Percentiles rank a stretch among this genome's conserved stretches.
Conservation (phyloP, 2,329 filamentous ascomycete genomes). For the Tympanopsis confertula region DNA sequence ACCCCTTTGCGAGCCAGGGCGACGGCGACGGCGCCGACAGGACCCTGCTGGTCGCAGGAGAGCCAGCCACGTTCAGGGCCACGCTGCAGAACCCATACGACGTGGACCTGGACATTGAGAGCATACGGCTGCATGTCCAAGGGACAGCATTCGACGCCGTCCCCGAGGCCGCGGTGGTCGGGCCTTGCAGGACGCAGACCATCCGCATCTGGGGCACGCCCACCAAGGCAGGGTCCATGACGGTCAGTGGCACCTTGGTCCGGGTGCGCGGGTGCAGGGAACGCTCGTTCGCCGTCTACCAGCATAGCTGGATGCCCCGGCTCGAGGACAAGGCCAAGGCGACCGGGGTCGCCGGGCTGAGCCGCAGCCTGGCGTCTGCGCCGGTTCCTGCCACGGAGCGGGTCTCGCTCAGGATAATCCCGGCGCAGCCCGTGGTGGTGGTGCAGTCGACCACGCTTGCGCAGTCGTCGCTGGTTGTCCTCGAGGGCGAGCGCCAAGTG, state of each 20-base stretch:
- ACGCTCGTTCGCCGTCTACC: constrained; percentile 74
- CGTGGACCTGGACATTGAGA: constrained; percentile 81
- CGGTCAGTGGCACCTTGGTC: constrained; percentile 66
- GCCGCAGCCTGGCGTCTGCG: constrained; percentile 18
- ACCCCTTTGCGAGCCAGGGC: constrained; percentile 68
- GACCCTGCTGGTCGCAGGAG: constrained; percentile 66
- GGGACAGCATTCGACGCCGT: constrained; percentile 62
- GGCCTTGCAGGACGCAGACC: constrained; percentile 73
- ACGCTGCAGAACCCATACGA: constrained; percentile 91
- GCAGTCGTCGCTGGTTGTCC: constrained; percentile 79
- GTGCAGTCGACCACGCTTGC: constrained; percentile 68
- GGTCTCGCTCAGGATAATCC: constrained; percentile 63
- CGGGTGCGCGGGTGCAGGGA: constrained; percentile 74
- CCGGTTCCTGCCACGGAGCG: constrained; percentile 32
- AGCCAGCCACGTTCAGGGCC: constrained; percentile 66
- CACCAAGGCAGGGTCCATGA: constrained; percentile 53
- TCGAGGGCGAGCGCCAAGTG: constrained; percentile 73
- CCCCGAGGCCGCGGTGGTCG: constrained; percentile 55
- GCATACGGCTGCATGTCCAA: constrained; percentile 61
- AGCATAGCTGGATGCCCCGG: constrained; percentile 62
- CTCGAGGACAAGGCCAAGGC: constrained; percentile 65
- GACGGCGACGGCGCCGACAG: constrained; percentile 48
- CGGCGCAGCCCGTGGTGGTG: constrained; percentile 64
- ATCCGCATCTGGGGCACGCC: constrained; percentile 62
- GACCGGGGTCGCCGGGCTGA: constrained; percentile 51